A percentile compares a stretch with the other conserved stretches of the same genome.
Evolutionary conservation across 2,329 filamentous ascomycete genomes (phyloP).

Genomic region (Pseudogymnoascus sp.): DNA sequence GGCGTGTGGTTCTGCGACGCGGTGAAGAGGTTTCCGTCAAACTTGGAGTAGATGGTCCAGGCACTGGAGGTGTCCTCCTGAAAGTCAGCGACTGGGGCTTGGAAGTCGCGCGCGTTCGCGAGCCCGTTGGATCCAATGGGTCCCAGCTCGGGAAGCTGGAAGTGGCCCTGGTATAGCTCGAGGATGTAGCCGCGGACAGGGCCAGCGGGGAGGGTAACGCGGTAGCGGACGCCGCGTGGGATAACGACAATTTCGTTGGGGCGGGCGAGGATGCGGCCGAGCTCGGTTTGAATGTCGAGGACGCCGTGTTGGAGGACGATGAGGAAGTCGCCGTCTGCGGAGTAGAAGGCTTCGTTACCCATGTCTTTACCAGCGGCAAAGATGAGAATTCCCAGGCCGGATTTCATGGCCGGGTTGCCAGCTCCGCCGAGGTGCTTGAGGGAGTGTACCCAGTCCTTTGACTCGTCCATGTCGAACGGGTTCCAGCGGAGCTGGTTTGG

Average conservation of each 20-base stretch:
- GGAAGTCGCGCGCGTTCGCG: constrained; percentile 71
- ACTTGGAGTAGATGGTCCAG: constrained; percentile 54
- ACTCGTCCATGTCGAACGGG: constrained; percentile 62
- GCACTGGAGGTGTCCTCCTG: constrained; percentile 46
- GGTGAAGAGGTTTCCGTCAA: constrained; percentile 59
- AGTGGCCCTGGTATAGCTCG: constrained; percentile 68
- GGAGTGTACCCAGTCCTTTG: constrained; percentile 60
- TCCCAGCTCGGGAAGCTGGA: constrained; percentile 62
- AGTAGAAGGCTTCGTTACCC: constrained; percentile 73
- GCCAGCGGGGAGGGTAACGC: constrained; percentile 56
- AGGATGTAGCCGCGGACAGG: constrained; percentile 66
- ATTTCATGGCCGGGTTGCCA: constrained; percentile 72
- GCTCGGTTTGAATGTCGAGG: constrained; percentile 70
- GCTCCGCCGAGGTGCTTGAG: constrained; percentile 60
- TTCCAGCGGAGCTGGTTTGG: constrained; percentile 77
- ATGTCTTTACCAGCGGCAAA: constrained; percentile 75
- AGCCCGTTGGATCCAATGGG: constrained; percentile 68
- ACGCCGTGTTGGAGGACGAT: constrained; percentile 69
- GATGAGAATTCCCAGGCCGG: constrained; percentile 71
- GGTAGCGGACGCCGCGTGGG: constrained; percentile 66
- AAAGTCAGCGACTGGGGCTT: constrained; percentile 63
- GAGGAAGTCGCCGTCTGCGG: constrained; percentile 71
- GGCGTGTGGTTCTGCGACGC: constrained; percentile 63
- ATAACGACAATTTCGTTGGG: constrained; percentile 74
- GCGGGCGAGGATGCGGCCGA: constrained; percentile 66